These are phyloP conservation scores for Botrytis pseudocinerea DNA, from an alignment of 2,329 filamentous ascomycete species.

Conservation along the genomic window DNA sequence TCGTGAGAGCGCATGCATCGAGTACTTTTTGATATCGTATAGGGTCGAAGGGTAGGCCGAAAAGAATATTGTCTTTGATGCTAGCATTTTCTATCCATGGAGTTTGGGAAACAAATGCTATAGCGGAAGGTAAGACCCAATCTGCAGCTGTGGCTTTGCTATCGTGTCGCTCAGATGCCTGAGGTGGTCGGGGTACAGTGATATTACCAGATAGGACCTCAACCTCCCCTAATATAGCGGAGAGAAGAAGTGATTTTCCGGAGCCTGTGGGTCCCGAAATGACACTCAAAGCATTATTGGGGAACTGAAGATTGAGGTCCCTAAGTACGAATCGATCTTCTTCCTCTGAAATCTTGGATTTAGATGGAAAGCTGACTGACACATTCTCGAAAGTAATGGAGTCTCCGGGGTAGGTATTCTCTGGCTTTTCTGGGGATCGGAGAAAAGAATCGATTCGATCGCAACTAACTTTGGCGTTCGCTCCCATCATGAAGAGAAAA, in stretches of 20 bases:
- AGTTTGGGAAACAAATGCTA: constrained; percentile 74
- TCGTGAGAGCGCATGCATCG: constrained; percentile 68
- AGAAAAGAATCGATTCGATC: constrained; percentile 71
- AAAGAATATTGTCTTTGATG: constrained; percentile 74
- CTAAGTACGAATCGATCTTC: constrained; percentile 63
- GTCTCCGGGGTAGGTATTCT: constrained; percentile 55
- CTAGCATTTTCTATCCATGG: constrained; percentile 83
- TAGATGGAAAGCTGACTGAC: constrained; percentile 69
- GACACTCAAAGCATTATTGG: constrained; percentile 65
- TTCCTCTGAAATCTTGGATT: constrained; percentile 56
- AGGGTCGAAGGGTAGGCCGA: constrained; percentile 67
- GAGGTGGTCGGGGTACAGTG: constrained; percentile 51
- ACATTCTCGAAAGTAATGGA: constrained; percentile 65
- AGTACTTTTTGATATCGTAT: constrained; percentile 68
- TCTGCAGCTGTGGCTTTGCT: constrained; percentile 56
- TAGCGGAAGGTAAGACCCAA: constrained; percentile 66
- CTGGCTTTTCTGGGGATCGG: constrained; percentile 59
- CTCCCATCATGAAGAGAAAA: constrained; percentile 64
- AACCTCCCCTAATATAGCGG: constrained; percentile 71
- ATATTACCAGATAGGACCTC: constrained; percentile 65
- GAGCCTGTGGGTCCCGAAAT: constrained; percentile 75
- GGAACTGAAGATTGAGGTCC: constrained; percentile 65
- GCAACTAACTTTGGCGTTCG: constrained; percentile 73
- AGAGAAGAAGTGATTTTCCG: constrained; percentile 73
- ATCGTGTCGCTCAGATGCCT: constrained; percentile 58